These are phyloP conservation scores for Globisporangium nunn DNA, from an alignment of 352 stramenopile species.

Conservation along the genomic window DNA sequence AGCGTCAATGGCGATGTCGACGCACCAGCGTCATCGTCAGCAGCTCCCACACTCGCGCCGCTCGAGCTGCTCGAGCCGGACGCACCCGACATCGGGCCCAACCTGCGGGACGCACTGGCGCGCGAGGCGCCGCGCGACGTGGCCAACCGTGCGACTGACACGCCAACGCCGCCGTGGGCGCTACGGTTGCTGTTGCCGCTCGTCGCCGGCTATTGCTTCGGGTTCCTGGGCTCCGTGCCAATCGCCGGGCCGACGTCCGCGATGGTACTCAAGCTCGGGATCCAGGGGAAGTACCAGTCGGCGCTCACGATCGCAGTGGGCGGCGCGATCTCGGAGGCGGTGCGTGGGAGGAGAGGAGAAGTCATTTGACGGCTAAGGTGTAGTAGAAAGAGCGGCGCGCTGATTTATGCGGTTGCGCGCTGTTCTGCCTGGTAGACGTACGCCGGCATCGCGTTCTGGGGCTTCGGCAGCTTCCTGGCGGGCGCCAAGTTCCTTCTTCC, in stretches of 20 bases:
- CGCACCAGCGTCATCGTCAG: not conserved
- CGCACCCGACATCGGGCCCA: not conserved
- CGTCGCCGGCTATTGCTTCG: constrained; percentile 76
- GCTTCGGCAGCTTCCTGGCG: constrained; percentile 84
- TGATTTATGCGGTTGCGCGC: too few relatives aligned
- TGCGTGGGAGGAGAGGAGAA: too few relatives aligned
- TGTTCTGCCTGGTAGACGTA: constrained; percentile 52
- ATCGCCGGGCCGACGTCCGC: constrained; percentile 79
- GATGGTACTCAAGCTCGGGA: constrained; percentile 85
- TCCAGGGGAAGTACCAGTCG: constrained; percentile 80
- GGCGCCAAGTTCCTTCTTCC: constrained; percentile 78
- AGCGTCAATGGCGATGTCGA: constrained; percentile 2
- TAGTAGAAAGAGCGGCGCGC: not conserved
- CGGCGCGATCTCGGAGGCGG: constrained; percentile 77
- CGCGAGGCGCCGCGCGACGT: not conserved
- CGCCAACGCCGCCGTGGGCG: constrained; percentile 24
- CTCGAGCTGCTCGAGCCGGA: not conserved
- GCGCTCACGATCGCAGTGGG: constrained; percentile 77
- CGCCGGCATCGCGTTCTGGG: constrained; percentile 84
- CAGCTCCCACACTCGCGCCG: too few relatives aligned
- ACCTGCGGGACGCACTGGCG: not conserved
- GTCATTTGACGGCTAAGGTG: too few relatives aligned
- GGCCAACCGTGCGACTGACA: not conserved
- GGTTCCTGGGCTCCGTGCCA: constrained; percentile 80
- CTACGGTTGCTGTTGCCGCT: constrained; percentile 64